phyloP scores from a whole-genome alignment of 2,329 filamentous ascomycete species.

The Volutella citrinella region DNA sequence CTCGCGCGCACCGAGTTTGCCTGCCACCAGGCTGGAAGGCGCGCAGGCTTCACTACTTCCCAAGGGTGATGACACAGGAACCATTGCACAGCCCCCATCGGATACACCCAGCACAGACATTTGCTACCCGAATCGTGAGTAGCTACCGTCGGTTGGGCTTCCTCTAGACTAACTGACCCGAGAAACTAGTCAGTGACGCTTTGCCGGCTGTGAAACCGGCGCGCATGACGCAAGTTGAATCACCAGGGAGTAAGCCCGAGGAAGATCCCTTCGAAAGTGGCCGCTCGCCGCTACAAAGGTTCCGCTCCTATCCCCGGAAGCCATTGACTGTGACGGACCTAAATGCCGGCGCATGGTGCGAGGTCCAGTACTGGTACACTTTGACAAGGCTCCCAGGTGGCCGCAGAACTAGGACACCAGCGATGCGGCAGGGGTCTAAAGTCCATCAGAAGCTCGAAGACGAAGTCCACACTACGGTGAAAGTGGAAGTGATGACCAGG shows the following conservation, averaged over 20 bases:
- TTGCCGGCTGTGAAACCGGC: slow-evolving; percentile 25
- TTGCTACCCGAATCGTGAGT: slow-evolving; percentile 54
- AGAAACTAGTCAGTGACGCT: slow-evolving; percentile 60
- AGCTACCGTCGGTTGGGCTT: slow-evolving; percentile 3
- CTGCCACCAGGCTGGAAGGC: no score
- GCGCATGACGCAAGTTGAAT: slow-evolving; percentile 12
- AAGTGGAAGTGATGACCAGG: slow-evolving; percentile 66
- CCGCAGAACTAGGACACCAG: slow-evolving; percentile 68
- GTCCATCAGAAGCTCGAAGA: slow-evolving; percentile 84
- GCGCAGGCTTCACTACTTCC: no score
- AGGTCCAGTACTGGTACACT: slow-evolving; percentile 88
- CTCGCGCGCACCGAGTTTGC: no score
- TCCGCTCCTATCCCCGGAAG: slow-evolving; percentile 73
- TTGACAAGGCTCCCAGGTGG: slow-evolving; percentile 71
- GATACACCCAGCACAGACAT: no score
- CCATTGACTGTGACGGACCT: slow-evolving; percentile 85
- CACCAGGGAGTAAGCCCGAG: slow-evolving; percentile 8
- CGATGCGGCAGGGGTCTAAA: slow-evolving; percentile 78
- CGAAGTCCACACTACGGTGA: slow-evolving; percentile 75
- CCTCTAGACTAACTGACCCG: slow-evolving; percentile 54
- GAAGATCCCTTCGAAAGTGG: slow-evolving; percentile 27
- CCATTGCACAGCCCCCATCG: no score
- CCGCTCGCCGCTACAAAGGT: slow-evolving; percentile 67
- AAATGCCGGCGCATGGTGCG: slow-evolving; percentile 89
- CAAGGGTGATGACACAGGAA: no score